Conservation (phyloP, 2,329 filamentous ascomycete species). For the Cladosporium sp. region DNA sequence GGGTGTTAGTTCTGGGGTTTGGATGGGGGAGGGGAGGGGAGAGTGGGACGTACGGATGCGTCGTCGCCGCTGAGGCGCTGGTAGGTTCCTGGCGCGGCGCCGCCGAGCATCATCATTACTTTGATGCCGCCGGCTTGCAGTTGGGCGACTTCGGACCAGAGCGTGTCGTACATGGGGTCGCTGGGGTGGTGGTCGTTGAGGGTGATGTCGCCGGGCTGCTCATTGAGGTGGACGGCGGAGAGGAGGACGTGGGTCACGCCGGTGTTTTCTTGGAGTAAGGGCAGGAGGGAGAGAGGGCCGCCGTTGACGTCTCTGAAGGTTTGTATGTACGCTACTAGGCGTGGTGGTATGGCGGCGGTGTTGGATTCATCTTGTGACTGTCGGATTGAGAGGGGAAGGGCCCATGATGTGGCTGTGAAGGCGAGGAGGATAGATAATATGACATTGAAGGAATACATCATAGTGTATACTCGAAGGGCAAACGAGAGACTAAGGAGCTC, state of each 20-base stretch:
- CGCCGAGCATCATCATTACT: slow-evolving; percentile 29
- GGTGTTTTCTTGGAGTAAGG: slow-evolving; percentile 22
- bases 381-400: neutral
- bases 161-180: slow-evolving; percentile 15
- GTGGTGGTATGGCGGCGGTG: slow-evolving; percentile 7
- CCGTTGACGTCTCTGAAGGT: slow-evolving; percentile 21
- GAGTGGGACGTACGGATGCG: slow-evolving; percentile 12
- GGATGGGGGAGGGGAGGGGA: neutral
- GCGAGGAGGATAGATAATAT: neutral
- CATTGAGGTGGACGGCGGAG: slow-evolving; percentile 26
- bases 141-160: slow-evolving; percentile 23
- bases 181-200: slow-evolving; percentile 25
- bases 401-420: slow-evolving; percentile 1
- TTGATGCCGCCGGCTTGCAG: slow-evolving; percentile 24
- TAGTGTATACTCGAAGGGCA: neutral
- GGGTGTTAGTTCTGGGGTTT: neutral
- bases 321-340: slow-evolving; percentile 24
- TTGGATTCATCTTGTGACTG: neutral
- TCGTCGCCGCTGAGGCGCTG: slow-evolving; percentile 21
- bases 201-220: slow-evolving; percentile 20
- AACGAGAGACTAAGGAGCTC: neutral
- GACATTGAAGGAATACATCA: neutral
- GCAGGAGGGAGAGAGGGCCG: slow-evolving; percentile 22
- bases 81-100: slow-evolving; percentile 25
- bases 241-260: slow-evolving; percentile 25